These are phyloP conservation scores for Lindgomyces ingoldianus DNA, from an alignment of 495 filamentous ascomycete genomes.

Conservation along the genomic window DNA sequence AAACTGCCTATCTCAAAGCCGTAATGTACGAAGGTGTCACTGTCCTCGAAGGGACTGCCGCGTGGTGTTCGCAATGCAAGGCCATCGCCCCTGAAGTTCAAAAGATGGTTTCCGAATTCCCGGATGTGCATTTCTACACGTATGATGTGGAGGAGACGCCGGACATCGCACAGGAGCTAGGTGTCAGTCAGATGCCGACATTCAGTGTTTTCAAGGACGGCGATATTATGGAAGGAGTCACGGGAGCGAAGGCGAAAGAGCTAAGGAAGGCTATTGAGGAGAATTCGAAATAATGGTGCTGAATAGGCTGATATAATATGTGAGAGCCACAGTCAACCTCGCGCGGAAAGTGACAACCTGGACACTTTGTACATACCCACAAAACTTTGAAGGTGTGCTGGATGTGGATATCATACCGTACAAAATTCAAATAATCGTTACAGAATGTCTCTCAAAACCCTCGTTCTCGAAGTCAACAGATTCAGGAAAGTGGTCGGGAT, in stretches of 20 bases:
- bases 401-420: neutral
- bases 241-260: slow-evolving; percentile 32
- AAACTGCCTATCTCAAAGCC: slow-evolving; percentile 32
- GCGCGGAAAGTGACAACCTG: too few species aligned
- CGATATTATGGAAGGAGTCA: slow-evolving; percentile 34
- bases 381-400: too few species aligned
- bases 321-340: too few species aligned
- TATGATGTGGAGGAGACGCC: slow-evolving; percentile 36
- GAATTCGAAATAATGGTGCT: neutral
- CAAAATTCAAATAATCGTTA: slow-evolving; percentile 3
- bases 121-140: slow-evolving; percentile 36
- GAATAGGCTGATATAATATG: too few species aligned
- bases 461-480: slow-evolving; percentile 1
- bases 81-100: slow-evolving; percentile 38
- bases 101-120: slow-evolving; percentile 38
- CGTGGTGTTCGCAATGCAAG: slow-evolving; percentile 40
- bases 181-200: slow-evolving; percentile 37
- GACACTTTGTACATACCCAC: too few species aligned
- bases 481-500: neutral
- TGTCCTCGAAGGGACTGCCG: slow-evolving; percentile 38
- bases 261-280: slow-evolving; percentile 37
- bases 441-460: neutral
- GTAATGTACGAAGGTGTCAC: slow-evolving; percentile 35
- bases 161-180: slow-evolving; percentile 39
- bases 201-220: slow-evolving; percentile 41